These are phyloP conservation scores for Ottelia alismoides DNA, from an alignment of 106 monocot species.

Conservation along the genomic window DNA sequence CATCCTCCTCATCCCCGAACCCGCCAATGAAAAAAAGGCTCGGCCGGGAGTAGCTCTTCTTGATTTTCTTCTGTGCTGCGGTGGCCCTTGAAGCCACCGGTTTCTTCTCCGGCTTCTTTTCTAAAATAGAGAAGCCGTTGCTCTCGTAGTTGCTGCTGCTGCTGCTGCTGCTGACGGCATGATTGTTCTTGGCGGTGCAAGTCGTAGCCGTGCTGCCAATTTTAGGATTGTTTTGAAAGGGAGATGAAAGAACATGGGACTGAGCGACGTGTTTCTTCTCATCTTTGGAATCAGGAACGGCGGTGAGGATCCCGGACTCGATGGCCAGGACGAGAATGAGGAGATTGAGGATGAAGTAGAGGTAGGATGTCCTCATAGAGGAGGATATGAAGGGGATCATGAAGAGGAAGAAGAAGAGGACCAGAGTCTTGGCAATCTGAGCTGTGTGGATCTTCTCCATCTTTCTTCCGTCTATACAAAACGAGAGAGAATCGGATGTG, in stretches of 20 bases:
- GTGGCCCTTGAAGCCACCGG: no score
- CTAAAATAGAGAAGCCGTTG: neutral
- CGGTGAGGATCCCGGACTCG: constrained; percentile 40
- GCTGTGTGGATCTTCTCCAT: constrained; percentile 25
- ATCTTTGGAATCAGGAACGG: neutral
- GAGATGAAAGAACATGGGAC: neutral
- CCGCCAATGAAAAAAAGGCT: constrained; percentile 69
- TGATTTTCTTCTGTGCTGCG: constrained; percentile 20
- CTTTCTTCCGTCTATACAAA: no score
- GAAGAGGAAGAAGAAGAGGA: constrained; percentile 36
- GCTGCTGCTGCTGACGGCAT: no score
- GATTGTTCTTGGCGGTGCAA: no score
- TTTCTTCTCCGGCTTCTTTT: neutral
- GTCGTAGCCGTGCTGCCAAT: no score
- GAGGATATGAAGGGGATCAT: constrained; percentile 38
- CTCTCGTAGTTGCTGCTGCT: neutral
- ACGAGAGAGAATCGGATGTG: no score
- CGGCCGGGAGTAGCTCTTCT: constrained; percentile 47
- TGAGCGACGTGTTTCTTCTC: neutral
- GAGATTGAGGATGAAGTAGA: constrained; percentile 77
- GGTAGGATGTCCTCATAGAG: constrained; percentile 43
- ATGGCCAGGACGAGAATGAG: constrained; percentile 46
- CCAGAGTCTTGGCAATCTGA: constrained; percentile 27
- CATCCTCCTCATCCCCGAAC: constrained; percentile 1
- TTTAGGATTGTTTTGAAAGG: no score